phyloP scores from a whole-genome alignment of 2,329 filamentous ascomycete genomes.

The Epicoccum sorghinum region DNA sequence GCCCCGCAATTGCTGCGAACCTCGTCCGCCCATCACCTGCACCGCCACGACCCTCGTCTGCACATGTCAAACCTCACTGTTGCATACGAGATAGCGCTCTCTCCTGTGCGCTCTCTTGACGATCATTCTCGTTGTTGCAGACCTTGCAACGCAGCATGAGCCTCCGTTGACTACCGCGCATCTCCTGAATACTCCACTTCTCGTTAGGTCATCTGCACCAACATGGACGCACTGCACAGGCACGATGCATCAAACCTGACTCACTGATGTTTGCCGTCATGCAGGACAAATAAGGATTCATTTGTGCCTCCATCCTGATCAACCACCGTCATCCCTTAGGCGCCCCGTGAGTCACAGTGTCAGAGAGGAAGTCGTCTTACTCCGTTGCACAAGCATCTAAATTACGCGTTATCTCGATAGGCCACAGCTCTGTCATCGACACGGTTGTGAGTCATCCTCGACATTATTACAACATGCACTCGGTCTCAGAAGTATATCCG shows the following conservation, averaged over 20 bases:
- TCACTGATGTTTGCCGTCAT: neutral
- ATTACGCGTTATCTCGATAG: neutral
- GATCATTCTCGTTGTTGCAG: no score
- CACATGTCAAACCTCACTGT: neutral
- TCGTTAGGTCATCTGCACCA: neutral
- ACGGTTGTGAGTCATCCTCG: neutral
- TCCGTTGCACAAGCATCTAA: neutral
- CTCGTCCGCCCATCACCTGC: neutral
- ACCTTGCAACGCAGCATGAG: no score
- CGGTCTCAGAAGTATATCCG: neutral
- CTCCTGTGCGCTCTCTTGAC: no score
- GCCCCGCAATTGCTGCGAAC: constrained; percentile 12
- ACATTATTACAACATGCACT: neutral
- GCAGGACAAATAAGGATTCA: neutral
- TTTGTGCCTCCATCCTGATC: neutral
- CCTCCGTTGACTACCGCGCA: no score
- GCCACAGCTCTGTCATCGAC: neutral
- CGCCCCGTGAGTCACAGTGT: neutral
- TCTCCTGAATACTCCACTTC: no score
- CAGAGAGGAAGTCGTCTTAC: neutral
- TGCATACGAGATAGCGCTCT: neutral
- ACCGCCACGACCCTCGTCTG: neutral
- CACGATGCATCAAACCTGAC: neutral
- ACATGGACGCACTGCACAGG: neutral
- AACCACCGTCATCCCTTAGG: neutral